A percentile compares a stretch with the other conserved stretches of the same genome.
Evolutionary conservation across 805 yeast species (phyloP).

Genomic region (Pichia insulana): DNA sequence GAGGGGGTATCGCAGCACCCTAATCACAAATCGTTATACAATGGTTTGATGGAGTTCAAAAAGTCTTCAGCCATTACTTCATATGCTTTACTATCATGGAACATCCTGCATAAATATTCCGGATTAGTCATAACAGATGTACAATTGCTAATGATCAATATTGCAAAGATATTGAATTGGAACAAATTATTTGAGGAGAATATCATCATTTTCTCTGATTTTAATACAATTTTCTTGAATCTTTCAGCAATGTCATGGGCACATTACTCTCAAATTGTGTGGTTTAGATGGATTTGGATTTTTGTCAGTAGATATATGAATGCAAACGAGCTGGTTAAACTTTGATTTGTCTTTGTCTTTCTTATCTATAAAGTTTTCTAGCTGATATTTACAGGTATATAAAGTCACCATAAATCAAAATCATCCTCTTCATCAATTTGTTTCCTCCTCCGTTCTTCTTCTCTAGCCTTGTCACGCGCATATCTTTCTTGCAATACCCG

Average conservation of each 20-base stretch:
- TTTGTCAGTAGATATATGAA: slow-evolving; percentile 66
- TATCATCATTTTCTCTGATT: slow-evolving; percentile 31
- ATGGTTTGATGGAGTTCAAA: slow-evolving; percentile 37
- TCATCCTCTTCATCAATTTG: slow-evolving; percentile 26
- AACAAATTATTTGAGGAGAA: background rate
- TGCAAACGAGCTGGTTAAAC: slow-evolving; percentile 51
- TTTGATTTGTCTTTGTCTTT: background rate
- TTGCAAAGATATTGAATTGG: background rate
- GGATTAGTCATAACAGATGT: slow-evolving; percentile 35
- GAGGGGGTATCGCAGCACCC: slow-evolving; percentile 78
- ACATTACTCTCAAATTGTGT: slow-evolving; percentile 85
- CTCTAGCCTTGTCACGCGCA: slow-evolving; percentile 10
- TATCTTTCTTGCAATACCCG: slow-evolving; percentile 14
- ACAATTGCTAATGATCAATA: slow-evolving; percentile 12
- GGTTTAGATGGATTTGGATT: slow-evolving; percentile 93
- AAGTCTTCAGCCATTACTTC: slow-evolving; percentile 13
- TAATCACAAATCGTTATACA: slow-evolving; percentile 65
- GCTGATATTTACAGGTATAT: background rate
- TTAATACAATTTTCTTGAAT: slow-evolving; percentile 32
- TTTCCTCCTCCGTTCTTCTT: slow-evolving; percentile 10
- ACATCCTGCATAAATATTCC: slow-evolving; percentile 37
- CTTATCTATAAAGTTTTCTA: background rate
- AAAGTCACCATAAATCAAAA: slow-evolving; percentile 21
- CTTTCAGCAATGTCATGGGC: slow-evolving; percentile 72
- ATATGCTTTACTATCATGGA: slow-evolving; percentile 27